Percentiles rank a stretch among this genome's conserved stretches.
phyloP scores from a whole-genome alignment of 768 basidiomycete species.

The Rhodotorula diobovata region DNA sequence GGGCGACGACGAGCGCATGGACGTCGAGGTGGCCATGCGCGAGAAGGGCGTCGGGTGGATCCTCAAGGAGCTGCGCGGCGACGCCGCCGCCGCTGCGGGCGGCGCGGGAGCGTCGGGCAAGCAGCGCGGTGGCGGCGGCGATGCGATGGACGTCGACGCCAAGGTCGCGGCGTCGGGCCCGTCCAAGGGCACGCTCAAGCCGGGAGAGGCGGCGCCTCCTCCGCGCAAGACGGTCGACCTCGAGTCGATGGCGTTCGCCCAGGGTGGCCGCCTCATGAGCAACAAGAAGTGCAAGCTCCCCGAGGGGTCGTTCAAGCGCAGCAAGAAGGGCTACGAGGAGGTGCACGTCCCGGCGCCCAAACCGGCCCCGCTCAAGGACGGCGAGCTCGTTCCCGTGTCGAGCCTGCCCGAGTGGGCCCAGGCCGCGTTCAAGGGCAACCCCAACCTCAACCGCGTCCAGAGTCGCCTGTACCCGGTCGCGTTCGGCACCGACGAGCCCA shows the following conservation, averaged over 20 bases:
- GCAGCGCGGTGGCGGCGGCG: slow-evolving; percentile 45
- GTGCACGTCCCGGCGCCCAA: slow-evolving; percentile 94
- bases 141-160: slow-evolving; percentile 76
- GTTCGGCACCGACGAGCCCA: slow-evolving; percentile 89
- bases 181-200: slow-evolving; percentile 71
- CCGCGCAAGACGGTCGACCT: slow-evolving; percentile 82
- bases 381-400: slow-evolving; percentile 65
- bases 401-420: slow-evolving; percentile 79
- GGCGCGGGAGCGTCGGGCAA: not conserved
- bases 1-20: slow-evolving; percentile 78
- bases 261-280: slow-evolving; percentile 94
- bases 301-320: slow-evolving; percentile 93
- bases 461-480: slow-evolving; percentile 88
- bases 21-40: slow-evolving; percentile 95
- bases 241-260: slow-evolving; percentile 90
- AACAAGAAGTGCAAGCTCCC: slow-evolving; percentile 98
- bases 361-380: slow-evolving; percentile 58
- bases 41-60: slow-evolving; percentile 98
- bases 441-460: slow-evolving; percentile 81
- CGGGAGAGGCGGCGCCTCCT: slow-evolving; percentile 73
- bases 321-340: slow-evolving; percentile 95
- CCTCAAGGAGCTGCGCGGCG: slow-evolving; percentile 74
- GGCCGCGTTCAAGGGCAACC: slow-evolving; percentile 70
- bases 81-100: too few species aligned
- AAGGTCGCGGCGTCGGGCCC: slow-evolving; percentile 62